Evolutionary conservation across 352 stramenopile species (phyloP).

Genomic region (Pythium folliculosum): DNA sequence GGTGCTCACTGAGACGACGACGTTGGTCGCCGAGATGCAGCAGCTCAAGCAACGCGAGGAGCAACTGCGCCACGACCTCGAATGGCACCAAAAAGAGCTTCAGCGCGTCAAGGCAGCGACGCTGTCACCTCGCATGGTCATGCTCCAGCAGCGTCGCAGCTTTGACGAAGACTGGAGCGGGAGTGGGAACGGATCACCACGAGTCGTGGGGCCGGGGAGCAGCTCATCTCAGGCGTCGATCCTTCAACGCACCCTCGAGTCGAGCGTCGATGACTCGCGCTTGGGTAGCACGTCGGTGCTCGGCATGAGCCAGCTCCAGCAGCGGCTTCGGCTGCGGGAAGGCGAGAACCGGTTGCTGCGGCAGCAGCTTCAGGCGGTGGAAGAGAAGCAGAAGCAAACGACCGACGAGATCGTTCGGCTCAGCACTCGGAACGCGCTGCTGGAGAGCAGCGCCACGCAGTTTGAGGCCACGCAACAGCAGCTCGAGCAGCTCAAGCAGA

Average conservation of each 20-base stretch:
- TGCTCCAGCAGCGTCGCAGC: slow-evolving; percentile 21
- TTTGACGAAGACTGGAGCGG: slow-evolving; percentile 25
- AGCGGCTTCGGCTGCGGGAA: slow-evolving; percentile 69
- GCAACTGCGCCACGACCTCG: slow-evolving; percentile 56
- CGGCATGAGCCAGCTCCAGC: slow-evolving; percentile 74
- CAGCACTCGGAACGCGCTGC: slow-evolving; percentile 69
- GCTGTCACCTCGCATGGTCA: slow-evolving; percentile 16
- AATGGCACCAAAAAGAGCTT: slow-evolving; percentile 65
- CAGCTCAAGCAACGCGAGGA: slow-evolving; percentile 43
- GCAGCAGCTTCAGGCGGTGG: slow-evolving; percentile 61
- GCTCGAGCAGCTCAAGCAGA: slow-evolving; percentile 60
- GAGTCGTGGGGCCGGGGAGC: neutral
- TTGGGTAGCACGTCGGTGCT: slow-evolving; percentile 58
- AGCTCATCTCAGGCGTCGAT: slow-evolving; percentile 50
- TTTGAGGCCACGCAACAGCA: slow-evolving; percentile 51
- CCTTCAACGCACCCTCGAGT: slow-evolving; percentile 57
- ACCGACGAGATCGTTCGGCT: slow-evolving; percentile 76
- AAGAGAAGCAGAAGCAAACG: slow-evolving; percentile 67
- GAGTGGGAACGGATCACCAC: slow-evolving; percentile 19
- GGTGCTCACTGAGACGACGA: slow-evolving; percentile 15
- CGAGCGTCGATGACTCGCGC: slow-evolving; percentile 33
- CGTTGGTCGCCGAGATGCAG: slow-evolving; percentile 37
- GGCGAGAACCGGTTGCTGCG: slow-evolving; percentile 77
- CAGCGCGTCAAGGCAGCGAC: slow-evolving; percentile 41
- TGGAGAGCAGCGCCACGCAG: slow-evolving; percentile 60